Evolutionary conservation across 2,329 filamentous ascomycete species (phyloP).

Genomic region (Pseudogymnoascus sp.): DNA sequence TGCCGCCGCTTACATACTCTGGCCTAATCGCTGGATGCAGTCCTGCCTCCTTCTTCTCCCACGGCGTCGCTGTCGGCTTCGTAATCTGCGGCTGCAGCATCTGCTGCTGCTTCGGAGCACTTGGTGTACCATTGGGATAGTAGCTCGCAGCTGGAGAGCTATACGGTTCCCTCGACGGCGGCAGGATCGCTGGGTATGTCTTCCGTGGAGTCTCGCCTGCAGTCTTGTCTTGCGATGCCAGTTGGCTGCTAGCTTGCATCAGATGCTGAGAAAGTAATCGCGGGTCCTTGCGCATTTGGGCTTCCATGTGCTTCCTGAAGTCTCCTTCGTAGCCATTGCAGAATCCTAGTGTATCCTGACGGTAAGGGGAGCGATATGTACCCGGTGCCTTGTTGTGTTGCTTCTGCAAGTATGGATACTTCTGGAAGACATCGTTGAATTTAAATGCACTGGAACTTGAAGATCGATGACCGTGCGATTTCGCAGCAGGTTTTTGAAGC

Average conservation of each 20-base stretch:
- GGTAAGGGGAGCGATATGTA: constrained; percentile 54
- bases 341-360: constrained; percentile 46
- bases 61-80: constrained; percentile 10
- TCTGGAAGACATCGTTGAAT: constrained; percentile 7
- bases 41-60: constrained; percentile 23
- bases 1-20: constrained; percentile 18
- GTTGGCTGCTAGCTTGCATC: neutral
- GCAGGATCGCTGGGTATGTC: constrained; percentile 13
- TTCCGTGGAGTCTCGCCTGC: constrained; percentile 2
- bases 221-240: neutral
- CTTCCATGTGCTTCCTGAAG: constrained; percentile 19
- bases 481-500: neutral
- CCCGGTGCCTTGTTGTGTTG: constrained; percentile 51
- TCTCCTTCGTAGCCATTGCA: constrained; percentile 53
- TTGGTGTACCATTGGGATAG: constrained; percentile 8
- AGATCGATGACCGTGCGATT: neutral
- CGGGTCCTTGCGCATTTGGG: constrained; percentile 15
- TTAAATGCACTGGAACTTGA: neutral
- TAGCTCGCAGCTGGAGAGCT: constrained; percentile 8
- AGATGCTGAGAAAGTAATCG: neutral
- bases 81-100: constrained; percentile 10
- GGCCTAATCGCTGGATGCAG: constrained; percentile 35
- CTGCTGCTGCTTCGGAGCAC: constrained; percentile 11
- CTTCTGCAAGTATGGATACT: constrained; percentile 48
- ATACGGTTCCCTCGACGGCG: constrained; percentile 11